These are phyloP conservation scores for Smittium mucronatum DNA, from an alignment of 371 early-diverging fungal species.

Conservation along the genomic window DNA sequence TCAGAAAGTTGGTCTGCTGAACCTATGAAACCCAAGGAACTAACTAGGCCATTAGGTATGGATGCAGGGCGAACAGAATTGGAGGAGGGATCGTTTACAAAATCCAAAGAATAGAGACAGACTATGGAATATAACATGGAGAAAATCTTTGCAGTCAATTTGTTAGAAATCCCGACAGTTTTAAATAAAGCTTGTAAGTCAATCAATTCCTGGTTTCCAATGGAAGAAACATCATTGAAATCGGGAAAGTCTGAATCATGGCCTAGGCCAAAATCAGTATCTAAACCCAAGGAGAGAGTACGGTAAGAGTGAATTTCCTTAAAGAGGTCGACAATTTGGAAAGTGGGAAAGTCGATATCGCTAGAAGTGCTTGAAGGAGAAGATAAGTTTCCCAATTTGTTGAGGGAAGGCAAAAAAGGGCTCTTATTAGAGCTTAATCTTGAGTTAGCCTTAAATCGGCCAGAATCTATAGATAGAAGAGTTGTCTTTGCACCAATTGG, in stretches of 20 bases:
- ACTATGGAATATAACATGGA: not conserved
- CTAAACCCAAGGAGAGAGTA: not conserved
- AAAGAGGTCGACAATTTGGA: not conserved
- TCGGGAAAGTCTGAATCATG: not conserved
- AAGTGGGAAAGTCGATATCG: not conserved
- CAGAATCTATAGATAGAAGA: not conserved
- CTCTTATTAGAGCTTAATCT: not conserved
- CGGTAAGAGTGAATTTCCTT: not conserved
- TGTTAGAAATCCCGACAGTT: not conserved
- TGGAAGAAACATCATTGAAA: not conserved
- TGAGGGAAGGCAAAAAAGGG: not conserved
- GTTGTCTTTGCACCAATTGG: not conserved
- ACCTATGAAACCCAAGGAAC: not conserved
- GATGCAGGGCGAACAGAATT: not conserved
- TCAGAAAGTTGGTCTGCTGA: not conserved
- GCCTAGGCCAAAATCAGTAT: not conserved
- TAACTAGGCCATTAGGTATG: not conserved
- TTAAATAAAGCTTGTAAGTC: not conserved
- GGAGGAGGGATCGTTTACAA: not conserved
- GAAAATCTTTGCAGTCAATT: not conserved
- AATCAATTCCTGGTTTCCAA: not conserved
- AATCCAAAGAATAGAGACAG: not conserved
- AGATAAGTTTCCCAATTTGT: not conserved
- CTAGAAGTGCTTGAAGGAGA: not conserved
- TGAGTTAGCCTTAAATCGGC: not conserved